Evolutionary conservation across 2,329 filamentous ascomycete species (phyloP).

Genomic region (Pyrenophora graminea): DNA sequence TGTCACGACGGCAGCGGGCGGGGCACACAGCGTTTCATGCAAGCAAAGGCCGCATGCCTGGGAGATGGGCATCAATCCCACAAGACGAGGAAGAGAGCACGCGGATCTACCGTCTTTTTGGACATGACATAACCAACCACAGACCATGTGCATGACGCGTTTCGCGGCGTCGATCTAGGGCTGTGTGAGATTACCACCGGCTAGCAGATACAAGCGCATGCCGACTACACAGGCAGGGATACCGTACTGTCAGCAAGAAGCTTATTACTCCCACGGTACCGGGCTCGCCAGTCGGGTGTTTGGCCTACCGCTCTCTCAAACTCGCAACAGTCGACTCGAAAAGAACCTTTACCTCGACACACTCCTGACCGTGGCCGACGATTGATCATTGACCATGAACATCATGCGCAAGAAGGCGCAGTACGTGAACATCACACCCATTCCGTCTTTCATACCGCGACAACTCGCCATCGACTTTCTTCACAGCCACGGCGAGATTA

Average conservation of each 20-base stretch:
- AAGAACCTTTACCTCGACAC: neutral
- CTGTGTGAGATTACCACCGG: slow-evolving; percentile 12
- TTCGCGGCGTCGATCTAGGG: slow-evolving; percentile 15
- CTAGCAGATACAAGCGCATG: slow-evolving; percentile 11
- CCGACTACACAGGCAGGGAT: slow-evolving; percentile 14
- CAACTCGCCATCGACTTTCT: slow-evolving; percentile 74
- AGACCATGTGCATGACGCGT: slow-evolving; percentile 36
- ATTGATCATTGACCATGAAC: slow-evolving; percentile 23
- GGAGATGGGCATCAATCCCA: neutral
- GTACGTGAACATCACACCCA: slow-evolving; percentile 71
- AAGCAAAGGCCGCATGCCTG: neutral
- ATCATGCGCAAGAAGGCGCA: slow-evolving; percentile 62
- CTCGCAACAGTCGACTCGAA: slow-evolving; percentile 5
- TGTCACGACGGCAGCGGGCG: neutral
- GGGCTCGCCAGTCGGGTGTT: neutral
- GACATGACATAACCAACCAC: slow-evolving; percentile 27
- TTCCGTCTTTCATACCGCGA: slow-evolving; percentile 70
- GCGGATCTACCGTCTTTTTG: slow-evolving; percentile 7
- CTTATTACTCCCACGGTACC: slow-evolving; percentile 3
- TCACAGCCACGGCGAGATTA: slow-evolving; percentile 71
- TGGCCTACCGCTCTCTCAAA: neutral
- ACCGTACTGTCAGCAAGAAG: slow-evolving; percentile 12
- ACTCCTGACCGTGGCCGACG: neutral
- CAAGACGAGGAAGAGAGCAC: neutral
- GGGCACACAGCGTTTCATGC: slow-evolving; percentile 1